Evolutionary conservation across 2,329 filamentous ascomycete species (phyloP), one percentile per base, ranked within the genome.

Genomic region (Colletotrichum godetiae): DNA sequence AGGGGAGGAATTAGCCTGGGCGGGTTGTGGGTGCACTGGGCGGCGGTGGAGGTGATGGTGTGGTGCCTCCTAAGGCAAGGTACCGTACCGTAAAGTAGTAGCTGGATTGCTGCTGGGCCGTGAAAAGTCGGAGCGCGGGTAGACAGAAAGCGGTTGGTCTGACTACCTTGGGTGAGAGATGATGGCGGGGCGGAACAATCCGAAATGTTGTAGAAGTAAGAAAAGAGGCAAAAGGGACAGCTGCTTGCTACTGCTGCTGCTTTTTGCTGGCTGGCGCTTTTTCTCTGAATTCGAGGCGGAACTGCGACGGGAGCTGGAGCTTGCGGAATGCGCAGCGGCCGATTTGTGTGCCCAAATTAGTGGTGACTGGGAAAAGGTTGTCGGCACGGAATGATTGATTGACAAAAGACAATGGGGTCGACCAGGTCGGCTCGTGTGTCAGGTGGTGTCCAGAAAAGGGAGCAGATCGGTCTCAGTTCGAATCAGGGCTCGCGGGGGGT

Each of bases 361-460:
- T 49, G 35, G 53, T 73, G 70, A 55, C 46, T 60, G 35, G 35
- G 59, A 58, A 58, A 35, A 64, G 66, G 31, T 69, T 52, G 59
- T 33, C 27, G 70, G 67, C 67, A 64, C 59, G 60, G n/a, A 73
- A 24, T 69, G 66, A 69, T 59, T 69, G 66, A 56, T 60, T 73
- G 70, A 61, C 66, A 73, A 49, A 46, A 65, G 53, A 73, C 55
- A 59, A 64, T 65, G 62, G 52, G 62, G 27, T 70, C 55, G 67
- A 61, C 52, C 53, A 61, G 66, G 65, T 57, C 59, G 69, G 58
- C 59, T 63, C 46, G 37, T 61, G 70, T 73, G 67, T 73, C 70
- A 73, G 70, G 60, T 65, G 60, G 60, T 73, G 67, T 65, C 46
- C 46, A 73, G 70, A 59, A 24, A 64, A 73, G 66, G 65, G 69